A percentile compares a stretch with the other conserved stretches of the same genome.
Evolutionary conservation across 2,329 filamentous ascomycete genomes (phyloP).

Genomic region (Tolypocladium ophioglossoides): DNA sequence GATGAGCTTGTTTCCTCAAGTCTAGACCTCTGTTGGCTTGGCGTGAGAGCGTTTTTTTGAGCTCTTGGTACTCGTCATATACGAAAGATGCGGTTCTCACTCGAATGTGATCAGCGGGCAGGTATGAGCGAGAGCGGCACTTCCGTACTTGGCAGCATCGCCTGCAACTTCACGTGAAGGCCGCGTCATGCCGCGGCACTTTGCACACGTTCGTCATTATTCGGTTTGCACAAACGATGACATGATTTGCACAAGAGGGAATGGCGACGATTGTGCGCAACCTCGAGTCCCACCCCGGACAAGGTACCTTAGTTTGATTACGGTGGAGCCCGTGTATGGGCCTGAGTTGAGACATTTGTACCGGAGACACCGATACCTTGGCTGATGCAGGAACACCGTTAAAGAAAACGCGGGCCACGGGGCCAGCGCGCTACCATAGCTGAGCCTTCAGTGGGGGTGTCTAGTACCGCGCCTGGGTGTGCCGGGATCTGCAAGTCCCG

Average conservation of each 20-base stretch:
- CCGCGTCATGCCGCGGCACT: neutral
- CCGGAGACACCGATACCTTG: neutral
- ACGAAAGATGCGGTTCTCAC: neutral
- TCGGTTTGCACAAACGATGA: neutral
- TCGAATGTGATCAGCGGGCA: too few species aligned
- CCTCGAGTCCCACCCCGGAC: neutral
- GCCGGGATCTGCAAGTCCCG: neutral
- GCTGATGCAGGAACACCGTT: neutral
- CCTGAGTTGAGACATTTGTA: neutral
- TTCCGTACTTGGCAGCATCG: too few species aligned
- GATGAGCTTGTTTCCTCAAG: too few species aligned
- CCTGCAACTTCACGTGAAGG: neutral
- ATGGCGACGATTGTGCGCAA: neutral
- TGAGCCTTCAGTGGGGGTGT: neutral
- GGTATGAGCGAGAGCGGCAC: neutral
- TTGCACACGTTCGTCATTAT: neutral
- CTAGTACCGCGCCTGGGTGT: neutral
- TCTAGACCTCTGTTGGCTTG: too few species aligned
- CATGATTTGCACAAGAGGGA: neutral
- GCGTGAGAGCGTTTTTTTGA: neutral
- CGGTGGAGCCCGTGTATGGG: neutral
- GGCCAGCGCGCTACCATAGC: neutral
- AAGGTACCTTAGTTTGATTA: neutral
- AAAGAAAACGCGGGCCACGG: neutral
- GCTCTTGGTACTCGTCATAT: neutral